Conservation (phyloP, 306 rosid genomes). For the Sicyos edulis region DNA sequence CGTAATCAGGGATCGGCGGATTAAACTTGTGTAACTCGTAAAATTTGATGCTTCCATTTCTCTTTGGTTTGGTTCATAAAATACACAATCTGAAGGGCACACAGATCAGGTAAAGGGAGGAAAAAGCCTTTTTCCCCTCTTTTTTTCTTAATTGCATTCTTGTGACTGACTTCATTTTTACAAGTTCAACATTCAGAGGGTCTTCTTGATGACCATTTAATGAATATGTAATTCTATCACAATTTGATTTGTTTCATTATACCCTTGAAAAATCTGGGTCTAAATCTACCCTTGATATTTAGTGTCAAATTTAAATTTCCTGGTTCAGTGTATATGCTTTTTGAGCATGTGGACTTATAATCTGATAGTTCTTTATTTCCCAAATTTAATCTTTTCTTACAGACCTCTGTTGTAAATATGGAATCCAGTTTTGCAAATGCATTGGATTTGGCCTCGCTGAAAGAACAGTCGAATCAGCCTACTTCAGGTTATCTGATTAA, state of each 20-base stretch:
- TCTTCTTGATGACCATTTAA: not conserved
- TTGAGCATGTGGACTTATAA: not conserved
- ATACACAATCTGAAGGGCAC: not conserved
- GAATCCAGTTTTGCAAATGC: conserved; percentile 50
- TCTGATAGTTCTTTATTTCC: not conserved
- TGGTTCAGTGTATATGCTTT: not conserved
- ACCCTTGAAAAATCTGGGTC: not conserved
- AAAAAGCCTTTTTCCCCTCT: not conserved
- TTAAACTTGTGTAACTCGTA: not conserved
- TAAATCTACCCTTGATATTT: not conserved
- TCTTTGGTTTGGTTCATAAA: not conserved
- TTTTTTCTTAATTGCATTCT: not conserved
- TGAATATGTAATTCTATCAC: not conserved
- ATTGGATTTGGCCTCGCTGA: conserved; percentile 58
- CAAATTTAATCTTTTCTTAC: conserved; percentile 11
- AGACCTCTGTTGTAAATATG: conserved; percentile 39
- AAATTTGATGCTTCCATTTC: not conserved
- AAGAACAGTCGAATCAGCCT: conserved; percentile 48
- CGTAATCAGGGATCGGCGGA: not conserved
- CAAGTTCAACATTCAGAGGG: not conserved
- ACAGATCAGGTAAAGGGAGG: too few relatives aligned
- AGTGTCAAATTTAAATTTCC: not conserved
- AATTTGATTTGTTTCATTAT: not conserved
- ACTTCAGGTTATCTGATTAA: conserved; percentile 35
- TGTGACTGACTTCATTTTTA: not conserved